Base-by-base conservation (phyloP, 495 filamentous ascomycete genomes). In the Staphylotrichum longicolle region DNA sequence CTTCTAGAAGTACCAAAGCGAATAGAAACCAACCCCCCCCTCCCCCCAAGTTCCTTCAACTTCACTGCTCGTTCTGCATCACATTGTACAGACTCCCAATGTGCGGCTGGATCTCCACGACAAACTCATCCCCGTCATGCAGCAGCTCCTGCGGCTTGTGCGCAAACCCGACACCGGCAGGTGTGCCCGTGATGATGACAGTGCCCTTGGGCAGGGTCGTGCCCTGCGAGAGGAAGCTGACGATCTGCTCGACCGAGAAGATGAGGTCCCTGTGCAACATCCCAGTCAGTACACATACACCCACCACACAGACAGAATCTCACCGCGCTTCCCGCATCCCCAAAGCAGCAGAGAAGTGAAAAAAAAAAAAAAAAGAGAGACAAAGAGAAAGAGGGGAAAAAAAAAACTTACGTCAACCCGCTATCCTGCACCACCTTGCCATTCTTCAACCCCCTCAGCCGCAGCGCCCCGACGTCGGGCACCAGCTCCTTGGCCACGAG, bases 401-500 rank as follows among this genome's bases (percentile, higher is more conserved):
- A 27, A 30, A 7, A 40, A 49, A 73, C 78, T 64, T 71, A 82
- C 76, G 79, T 80, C 59, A 82, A 62, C 33, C 73, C 70, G 60
- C 80, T 83, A 34, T 81, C 69, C 64, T 82, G 80, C 66, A 80
- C 57, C 15, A 77, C 74, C 64, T 74, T 74, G 4, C 79, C 78
- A 65, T 82, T 80, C 70, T 79, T 75, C 48, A 78, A 49, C 7
- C 78, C 77, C 57, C 74, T 66, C 61, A 82, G 47, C 30, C 67
- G 55, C 27, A 80, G 61, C 56, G 60, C 65, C 14, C 68, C 65
- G 7, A 74, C 72, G 50, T 80, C 74, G n/a, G 80, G 75, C 45
- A 86, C 65, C 12, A 78, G 67, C n/a, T 75, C 70, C 40, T 78
- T 77, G 2, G 78, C 81, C 37, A 84, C 84, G n/a, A 87, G 63